These are phyloP conservation scores for Plantago ovata DNA, from an alignment of 257 asterid species.

Conservation along the genomic window DNA sequence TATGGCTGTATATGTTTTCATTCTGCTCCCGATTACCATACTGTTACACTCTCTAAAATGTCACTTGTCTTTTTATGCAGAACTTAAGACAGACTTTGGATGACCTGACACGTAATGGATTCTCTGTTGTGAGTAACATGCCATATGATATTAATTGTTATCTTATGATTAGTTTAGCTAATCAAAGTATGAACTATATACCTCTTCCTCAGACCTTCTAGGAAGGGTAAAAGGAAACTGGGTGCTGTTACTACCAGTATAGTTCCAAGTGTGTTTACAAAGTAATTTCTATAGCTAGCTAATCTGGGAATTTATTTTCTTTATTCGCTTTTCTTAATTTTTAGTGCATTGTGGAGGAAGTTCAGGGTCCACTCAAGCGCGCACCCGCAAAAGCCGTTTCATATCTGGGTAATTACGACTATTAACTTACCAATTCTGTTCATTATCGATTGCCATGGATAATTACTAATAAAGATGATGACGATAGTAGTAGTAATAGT, in stretches of 20 bases:
- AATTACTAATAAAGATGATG: too few species aligned
- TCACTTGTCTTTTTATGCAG: constrained; percentile 39
- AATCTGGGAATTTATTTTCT: neutral
- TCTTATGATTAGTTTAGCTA: constrained; percentile 7
- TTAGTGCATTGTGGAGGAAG: constrained; percentile 98
- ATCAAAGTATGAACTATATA: neutral
- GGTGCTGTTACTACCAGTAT: neutral
- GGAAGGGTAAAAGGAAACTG: constrained; percentile 1
- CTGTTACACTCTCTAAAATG: constrained; percentile 14
- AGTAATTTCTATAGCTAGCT: neutral
- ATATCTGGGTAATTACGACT: constrained; percentile 75
- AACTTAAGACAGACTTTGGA: constrained; percentile 93
- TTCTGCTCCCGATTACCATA: neutral
- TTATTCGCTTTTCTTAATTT: constrained; percentile 10
- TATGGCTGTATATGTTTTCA: too few species aligned
- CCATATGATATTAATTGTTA: constrained; percentile 20
- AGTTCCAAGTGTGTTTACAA: neutral
- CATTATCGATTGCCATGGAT: constrained; percentile 7
- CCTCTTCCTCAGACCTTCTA: neutral
- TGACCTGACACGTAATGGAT: constrained; percentile 90
- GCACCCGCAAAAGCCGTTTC: constrained; percentile 92
- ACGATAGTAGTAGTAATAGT: too few species aligned
- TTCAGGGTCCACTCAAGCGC: constrained; percentile 99
- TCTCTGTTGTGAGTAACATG: constrained; percentile 82
- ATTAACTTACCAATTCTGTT: constrained; percentile 10